Evolutionary conservation across 2,329 filamentous ascomycete genomes (phyloP), one percentile per base, ranked within the genome.

Genomic region (Plenodomus tracheiphilus): DNA sequence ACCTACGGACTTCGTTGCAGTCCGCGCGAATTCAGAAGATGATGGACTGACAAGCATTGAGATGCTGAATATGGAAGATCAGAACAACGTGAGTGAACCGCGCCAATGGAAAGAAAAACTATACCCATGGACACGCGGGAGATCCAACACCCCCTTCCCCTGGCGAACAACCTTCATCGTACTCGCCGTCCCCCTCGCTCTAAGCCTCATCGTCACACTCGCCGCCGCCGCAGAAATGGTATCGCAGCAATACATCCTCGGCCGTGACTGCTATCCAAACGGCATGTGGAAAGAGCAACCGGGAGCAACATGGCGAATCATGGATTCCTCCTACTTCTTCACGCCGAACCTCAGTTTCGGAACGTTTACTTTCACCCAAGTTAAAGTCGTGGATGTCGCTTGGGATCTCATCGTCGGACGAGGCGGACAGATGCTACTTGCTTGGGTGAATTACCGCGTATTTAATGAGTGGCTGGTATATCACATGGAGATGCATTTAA

Each of bases 401-500:
- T 74, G 72, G 71, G 71, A 75, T 51, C 57, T 74, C n/a, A 36
- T 66, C 2, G 43, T 74, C 18, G 71, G 70, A 21, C 51, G 72
- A 43, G 71, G 71, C 2, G 66, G 62, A 2, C 72, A 74, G 44
- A 41, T 70, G 9, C 38, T 70, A 1, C 49, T 72, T 1, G 64
- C 61, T 20, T 66, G 51, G 46, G 58, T 72, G 2, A 70, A 70
- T n/a, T 74, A 71, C 46, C 46, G 59, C 22, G 66, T 74, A 16
- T 74, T 72, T 41, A 69, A 70, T 16, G 68, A 72, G 43, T 71
- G 67, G 56, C 35, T 74, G 11, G 43, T 72, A 2, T 67, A 65
- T 18, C 62, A 68, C 21, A 69, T 74, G 52, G 71, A 74, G 48
- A 42, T 56, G 25, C 64, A 70, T 48, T 40, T 54, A 2, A 67